phyloP scores from a whole-genome alignment of 1,284 basidiomycete species.

The Stereum hirsutum region DNA sequence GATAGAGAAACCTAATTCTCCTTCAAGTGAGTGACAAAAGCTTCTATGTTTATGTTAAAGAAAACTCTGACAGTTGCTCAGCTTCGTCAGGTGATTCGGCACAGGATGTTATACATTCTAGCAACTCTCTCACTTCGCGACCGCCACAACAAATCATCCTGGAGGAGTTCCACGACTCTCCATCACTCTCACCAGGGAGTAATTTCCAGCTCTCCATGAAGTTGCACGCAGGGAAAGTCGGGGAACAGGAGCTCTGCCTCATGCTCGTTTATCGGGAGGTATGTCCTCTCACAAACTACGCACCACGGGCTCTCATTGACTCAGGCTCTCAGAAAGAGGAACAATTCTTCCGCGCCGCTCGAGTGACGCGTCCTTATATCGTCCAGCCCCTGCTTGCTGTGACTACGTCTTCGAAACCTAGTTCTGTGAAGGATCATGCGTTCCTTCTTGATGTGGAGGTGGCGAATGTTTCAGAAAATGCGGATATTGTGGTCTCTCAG shows the following conservation, averaged over 20 bases:
- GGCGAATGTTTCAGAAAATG: constrained; percentile 35
- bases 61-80: too few species aligned
- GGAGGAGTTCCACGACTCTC: constrained; percentile 21
- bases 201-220: constrained; percentile 37
- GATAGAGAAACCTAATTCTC: constrained; percentile 27
- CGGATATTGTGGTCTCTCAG: constrained; percentile 42
- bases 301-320: neutral
- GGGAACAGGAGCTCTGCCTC: constrained; percentile 43
- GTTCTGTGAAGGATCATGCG: constrained; percentile 32
- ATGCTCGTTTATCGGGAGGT: constrained; percentile 70
- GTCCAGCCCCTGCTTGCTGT: constrained; percentile 48
- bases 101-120: constrained; percentile 34
- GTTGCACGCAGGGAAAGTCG: constrained; percentile 40
- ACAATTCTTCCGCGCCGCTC: constrained; percentile 43
- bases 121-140: constrained; percentile 44
- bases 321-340: constrained; percentile 29
- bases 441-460: constrained; percentile 54
- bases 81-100: constrained; percentile 5
- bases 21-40: too few species aligned
- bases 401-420: constrained; percentile 38
- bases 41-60: too few species aligned
- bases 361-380: constrained; percentile 46
- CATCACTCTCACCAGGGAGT: constrained; percentile 35
- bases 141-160: constrained; percentile 38
- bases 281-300: constrained; percentile 9